phyloP scores from a whole-genome alignment of 1,284 basidiomycete genomes.

The Malassezia japonica region DNA sequence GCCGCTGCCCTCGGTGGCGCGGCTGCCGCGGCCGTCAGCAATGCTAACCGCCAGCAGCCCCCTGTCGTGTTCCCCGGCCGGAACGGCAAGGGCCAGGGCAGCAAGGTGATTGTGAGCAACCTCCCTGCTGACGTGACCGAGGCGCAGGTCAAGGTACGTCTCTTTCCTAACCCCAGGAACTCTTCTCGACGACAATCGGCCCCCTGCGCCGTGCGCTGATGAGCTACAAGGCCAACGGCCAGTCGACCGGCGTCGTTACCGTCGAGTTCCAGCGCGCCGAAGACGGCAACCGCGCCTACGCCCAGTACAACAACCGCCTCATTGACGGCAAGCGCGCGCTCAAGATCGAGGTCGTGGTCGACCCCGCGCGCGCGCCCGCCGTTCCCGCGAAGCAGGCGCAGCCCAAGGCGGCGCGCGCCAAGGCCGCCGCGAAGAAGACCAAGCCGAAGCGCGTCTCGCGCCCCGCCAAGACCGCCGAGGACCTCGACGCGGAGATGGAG shows the following conservation, averaged over 20 bases:
- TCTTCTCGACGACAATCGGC: slow-evolving; percentile 83
- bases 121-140: slow-evolving; percentile 92
- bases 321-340: slow-evolving; percentile 98
- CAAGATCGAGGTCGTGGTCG: slow-evolving; percentile 94
- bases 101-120: slow-evolving; percentile 94
- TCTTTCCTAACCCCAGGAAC: slow-evolving; percentile 55
- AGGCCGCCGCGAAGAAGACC: slow-evolving; percentile 52
- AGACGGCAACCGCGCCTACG: slow-evolving; percentile 81
- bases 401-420: slow-evolving; percentile 51
- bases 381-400: slow-evolving; percentile 59
- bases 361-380: slow-evolving; percentile 62
- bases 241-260: slow-evolving; percentile 78
- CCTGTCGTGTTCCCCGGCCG: slow-evolving; percentile 45
- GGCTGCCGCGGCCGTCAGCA: slow-evolving; percentile 35
- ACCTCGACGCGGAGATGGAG: slow-evolving; percentile 59
- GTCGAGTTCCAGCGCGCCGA: slow-evolving; percentile 78
- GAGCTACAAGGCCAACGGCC: slow-evolving; percentile 72
- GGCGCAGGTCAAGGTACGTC: slow-evolving; percentile 66
- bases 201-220: slow-evolving; percentile 72
- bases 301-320: slow-evolving; percentile 93
- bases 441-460: slow-evolving; percentile 47
- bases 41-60: slow-evolving; percentile 41
- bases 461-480: slow-evolving; percentile 54
- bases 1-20: slow-evolving; percentile 35
- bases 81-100: slow-evolving; percentile 23